Conservation (phyloP, 805 yeast genomes). For the Tetrapisispora pingtungensis region DNA sequence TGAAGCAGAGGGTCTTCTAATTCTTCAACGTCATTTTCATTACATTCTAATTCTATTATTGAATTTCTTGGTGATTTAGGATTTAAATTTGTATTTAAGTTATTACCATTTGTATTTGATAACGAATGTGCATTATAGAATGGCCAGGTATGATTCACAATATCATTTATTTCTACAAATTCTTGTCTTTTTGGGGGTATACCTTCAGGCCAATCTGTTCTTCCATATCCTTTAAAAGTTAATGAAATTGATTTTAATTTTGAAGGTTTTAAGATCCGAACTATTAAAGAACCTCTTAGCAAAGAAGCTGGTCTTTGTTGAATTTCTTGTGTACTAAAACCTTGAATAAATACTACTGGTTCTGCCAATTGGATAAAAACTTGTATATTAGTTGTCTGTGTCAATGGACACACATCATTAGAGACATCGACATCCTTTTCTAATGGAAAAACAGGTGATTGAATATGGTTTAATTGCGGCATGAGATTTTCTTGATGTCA, state of each 20-base stretch:
- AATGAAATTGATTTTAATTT: slow-evolving; percentile 57
- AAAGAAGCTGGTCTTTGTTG: slow-evolving; percentile 63
- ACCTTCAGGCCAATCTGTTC: slow-evolving; percentile 97
- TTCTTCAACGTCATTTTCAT: not conserved
- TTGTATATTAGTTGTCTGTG: slow-evolving; percentile 55
- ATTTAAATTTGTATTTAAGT: not conserved
- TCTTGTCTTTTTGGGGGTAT: slow-evolving; percentile 80
- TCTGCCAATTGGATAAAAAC: slow-evolving; percentile 72
- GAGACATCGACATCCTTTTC: slow-evolving; percentile 41
- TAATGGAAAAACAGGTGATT: slow-evolving; percentile 41
- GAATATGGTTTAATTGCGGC: slow-evolving; percentile 14
- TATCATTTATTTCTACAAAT: slow-evolving; percentile 51
- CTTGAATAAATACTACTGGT: slow-evolving; percentile 69
- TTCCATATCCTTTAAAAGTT: slow-evolving; percentile 53
- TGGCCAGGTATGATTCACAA: slow-evolving; percentile 85
- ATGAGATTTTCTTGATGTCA: not conserved
- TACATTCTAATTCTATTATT: not conserved
- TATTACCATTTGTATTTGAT: slow-evolving; percentile 11
- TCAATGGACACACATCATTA: slow-evolving; percentile 37
- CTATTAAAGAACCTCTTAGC: slow-evolving; percentile 66
- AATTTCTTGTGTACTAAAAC: slow-evolving; percentile 60
- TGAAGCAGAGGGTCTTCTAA: slow-evolving; percentile 5
- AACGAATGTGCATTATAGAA: slow-evolving; percentile 42
- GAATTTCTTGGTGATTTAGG: not conserved
- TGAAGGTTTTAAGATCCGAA: slow-evolving; percentile 61